A percentile compares a stretch with the other conserved stretches of the same genome.
phyloP scores from a whole-genome alignment of 208 protist genomes.

The Trypanosoma melophagium region DNA sequence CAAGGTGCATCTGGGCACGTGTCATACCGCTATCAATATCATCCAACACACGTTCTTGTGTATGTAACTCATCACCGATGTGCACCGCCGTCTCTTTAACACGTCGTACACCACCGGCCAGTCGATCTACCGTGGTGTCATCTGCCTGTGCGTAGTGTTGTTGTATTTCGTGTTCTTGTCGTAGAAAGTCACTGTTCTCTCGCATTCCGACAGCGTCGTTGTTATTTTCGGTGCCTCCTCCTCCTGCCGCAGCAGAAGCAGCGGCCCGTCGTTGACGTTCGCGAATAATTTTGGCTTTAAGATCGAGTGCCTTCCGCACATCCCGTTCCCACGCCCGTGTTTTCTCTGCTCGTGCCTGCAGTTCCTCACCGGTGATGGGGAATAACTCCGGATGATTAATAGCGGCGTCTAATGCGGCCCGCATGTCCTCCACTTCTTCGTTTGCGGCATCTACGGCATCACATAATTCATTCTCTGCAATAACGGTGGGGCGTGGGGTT shows the following conservation, averaged over 20 bases:
- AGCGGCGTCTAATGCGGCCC: conserved; percentile 67
- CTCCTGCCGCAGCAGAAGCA: conserved; percentile 16
- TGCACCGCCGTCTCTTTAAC: conserved; percentile 68
- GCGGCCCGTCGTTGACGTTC: conserved; percentile 41
- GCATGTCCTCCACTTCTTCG: conserved; percentile 80
- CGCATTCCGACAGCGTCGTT: conserved; percentile 14
- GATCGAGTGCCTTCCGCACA: conserved; percentile 59
- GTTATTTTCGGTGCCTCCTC: conserved; percentile 25
- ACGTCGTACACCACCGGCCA: conserved; percentile 64
- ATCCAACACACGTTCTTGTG: conserved; percentile 76
- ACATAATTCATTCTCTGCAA: conserved; percentile 67
- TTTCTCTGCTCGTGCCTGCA: conserved; percentile 61
- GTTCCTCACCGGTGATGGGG: conserved; percentile 64
- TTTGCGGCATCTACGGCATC: conserved; percentile 58
- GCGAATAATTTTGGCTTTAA: conserved; percentile 47
- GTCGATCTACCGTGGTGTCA: conserved; percentile 69
- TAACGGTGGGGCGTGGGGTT: conserved; percentile 50
- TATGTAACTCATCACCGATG: conserved; percentile 79
- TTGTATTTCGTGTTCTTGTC: conserved; percentile 69
- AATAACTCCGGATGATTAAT: conserved; percentile 84
- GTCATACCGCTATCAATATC: conserved; percentile 79
- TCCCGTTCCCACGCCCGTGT: conserved; percentile 76
- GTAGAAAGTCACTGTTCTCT: conserved; percentile 71
- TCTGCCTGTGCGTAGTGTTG: conserved; percentile 58
- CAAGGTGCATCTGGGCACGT: conserved; percentile 64